phyloP scores from a whole-genome alignment of 1,284 basidiomycete species.

The Puccinia horiana region DNA sequence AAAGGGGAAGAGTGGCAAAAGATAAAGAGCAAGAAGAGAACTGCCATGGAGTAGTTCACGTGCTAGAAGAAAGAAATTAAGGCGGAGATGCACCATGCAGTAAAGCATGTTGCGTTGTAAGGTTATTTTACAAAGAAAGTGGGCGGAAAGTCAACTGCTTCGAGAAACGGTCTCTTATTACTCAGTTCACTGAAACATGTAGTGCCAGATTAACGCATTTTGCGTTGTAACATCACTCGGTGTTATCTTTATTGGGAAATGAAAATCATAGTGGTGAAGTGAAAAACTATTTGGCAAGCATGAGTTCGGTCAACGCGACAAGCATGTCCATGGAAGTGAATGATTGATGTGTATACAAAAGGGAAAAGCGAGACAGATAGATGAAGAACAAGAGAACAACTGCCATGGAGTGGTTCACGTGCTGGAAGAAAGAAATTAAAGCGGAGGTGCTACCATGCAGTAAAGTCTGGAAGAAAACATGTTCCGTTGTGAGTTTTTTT shows the following conservation, averaged over 20 bases:
- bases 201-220: no score
- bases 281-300: neutral
- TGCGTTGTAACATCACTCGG: no score
- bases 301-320: neutral
- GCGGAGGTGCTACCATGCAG: neutral
- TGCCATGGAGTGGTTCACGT: conserved; percentile 1
- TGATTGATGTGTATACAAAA: neutral
- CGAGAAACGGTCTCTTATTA: no score
- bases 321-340: neutral
- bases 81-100: neutral
- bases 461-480: no score
- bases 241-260: no score
- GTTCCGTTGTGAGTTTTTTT: no score
- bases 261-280: neutral
- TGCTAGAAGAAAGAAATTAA: neutral
- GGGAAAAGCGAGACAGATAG: neutral
- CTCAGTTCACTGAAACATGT: no score
- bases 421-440: neutral
- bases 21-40: neutral
- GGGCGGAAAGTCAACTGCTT: no score
- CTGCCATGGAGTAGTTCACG: conserved; percentile 5
- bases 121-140: no score
- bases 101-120: no score
- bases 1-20: neutral
- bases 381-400: neutral